These are phyloP conservation scores for Ulmus americana DNA, from an alignment of 331 rosid genomes.

Conservation along the genomic window DNA sequence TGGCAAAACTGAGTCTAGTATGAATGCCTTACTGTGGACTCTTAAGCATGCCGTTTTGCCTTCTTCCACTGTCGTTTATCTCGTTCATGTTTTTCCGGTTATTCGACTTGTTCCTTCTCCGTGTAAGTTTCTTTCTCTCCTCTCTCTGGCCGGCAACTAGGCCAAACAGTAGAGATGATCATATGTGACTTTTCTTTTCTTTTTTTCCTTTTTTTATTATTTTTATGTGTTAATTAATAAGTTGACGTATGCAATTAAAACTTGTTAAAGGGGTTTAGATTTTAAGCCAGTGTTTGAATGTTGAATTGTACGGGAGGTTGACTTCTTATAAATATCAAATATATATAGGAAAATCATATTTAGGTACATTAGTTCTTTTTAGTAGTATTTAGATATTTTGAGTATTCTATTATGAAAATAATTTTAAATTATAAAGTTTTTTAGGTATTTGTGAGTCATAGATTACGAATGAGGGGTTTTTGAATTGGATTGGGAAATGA, in stretches of 20 bases:
- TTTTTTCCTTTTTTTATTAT: not conserved
- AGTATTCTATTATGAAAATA: no score
- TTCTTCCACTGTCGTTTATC: slow-evolving; percentile 11
- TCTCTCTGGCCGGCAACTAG: not conserved
- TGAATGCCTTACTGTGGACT: slow-evolving; percentile 32
- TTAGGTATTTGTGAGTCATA: no score
- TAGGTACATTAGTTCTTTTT: no score
- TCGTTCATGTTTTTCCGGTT: slow-evolving; percentile 31
- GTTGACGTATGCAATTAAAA: not conserved
- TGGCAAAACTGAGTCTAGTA: slow-evolving; percentile 25
- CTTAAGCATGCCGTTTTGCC: slow-evolving; percentile 17
- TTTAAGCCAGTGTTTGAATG: not conserved
- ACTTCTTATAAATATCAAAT: no score
- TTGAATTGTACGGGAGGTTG: not conserved
- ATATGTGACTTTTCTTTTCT: no score
- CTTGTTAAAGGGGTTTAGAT: not conserved
- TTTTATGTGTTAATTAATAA: not conserved
- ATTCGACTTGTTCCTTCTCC: slow-evolving; percentile 28
- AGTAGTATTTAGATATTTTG: no score
- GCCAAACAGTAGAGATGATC: no score
- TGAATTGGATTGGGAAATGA: no score
- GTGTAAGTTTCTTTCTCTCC: slow-evolving; percentile 10
- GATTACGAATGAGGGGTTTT: no score
- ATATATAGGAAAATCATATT: no score
- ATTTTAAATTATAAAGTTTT: no score